Evolutionary conservation across 1,284 basidiomycete genomes (phyloP).

Genomic region (Vanrija sp.): DNA sequence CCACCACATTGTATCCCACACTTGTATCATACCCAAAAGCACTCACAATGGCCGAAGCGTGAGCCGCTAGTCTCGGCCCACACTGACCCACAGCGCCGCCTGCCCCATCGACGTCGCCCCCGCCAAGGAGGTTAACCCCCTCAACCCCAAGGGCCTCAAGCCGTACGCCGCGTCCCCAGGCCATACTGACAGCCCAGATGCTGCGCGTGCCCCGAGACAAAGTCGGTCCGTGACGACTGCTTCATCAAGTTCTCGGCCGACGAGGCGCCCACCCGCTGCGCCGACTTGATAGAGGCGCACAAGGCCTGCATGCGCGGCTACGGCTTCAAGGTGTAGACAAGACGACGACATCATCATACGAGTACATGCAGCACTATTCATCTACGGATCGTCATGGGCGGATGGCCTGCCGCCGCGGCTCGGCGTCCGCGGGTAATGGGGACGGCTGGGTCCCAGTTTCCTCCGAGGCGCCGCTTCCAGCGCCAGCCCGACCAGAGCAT

Average conservation of each 20-base stretch:
- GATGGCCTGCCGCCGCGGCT: conserved; percentile 7
- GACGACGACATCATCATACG: not conserved
- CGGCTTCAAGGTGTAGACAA: conserved; percentile 70
- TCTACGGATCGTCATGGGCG: not conserved
- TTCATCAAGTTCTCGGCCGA: conserved; percentile 72
- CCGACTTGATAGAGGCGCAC: conserved; percentile 71
- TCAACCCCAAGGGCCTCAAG: conserved; percentile 86
- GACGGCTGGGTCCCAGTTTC: conserved; percentile 42
- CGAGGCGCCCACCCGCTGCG: conserved; percentile 72
- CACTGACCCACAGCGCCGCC: not conserved
- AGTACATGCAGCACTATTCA: conserved; percentile 14
- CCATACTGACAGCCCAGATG: conserved; percentile 56
- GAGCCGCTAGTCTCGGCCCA: not conserved
- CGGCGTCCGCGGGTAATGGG: no score
- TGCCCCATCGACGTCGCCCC: conserved; percentile 8
- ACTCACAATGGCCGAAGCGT: conserved; percentile 13
- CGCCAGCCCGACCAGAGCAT: conserved; percentile 43
- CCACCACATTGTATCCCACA: not conserved
- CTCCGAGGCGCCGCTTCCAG: conserved; percentile 39
- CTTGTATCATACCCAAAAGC: not conserved
- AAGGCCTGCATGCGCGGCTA: conserved; percentile 83
- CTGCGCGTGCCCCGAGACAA: conserved; percentile 93
- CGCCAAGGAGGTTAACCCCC: conserved; percentile 56
- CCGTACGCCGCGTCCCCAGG: conserved; percentile 56
- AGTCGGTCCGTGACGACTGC: conserved; percentile 85